Base-by-base conservation (phyloP, 345 rosid genomes). In the Populus simonii region DNA sequence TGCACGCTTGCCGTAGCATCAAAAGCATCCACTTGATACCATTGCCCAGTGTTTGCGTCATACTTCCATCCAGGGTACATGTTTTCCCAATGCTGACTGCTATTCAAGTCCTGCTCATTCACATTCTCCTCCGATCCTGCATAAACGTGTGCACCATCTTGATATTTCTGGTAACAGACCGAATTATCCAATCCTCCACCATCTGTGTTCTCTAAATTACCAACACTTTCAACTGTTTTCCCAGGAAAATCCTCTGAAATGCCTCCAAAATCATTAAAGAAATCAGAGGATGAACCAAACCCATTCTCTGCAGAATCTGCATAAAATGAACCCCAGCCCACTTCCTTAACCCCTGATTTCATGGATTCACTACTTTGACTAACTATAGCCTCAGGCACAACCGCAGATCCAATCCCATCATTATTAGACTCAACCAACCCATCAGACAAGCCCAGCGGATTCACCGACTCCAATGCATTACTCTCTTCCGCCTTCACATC, bases 31-130 rank as follows among this genome's bases (percentile, higher is more conserved):
- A 89, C 83, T 74, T 90, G 94, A 85, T 89, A 92, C 98, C 99
- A 96, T 73, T 88, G 94, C 74, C 89, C 96, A 41, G 92, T 88
- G 79, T 71, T 89, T 57, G 80, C 83, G 80, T 96, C 97, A 82
- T 78, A 89, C 77, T 81, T 86, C 99, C 99, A 96, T 20, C 99
- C 99, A 1, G 99, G 97, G 86, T 92, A 96, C 80, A 87, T 71
- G 83, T 82, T 84, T 79, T 94, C 98, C 97, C 96, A 96, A 67
- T 87, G 80, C 76, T 89, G 91, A 79, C 78, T 88, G 74, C 83
- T 84, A 83, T 80, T 85, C 68, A 85, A 41, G 78, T 85, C 92
- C 80, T 88, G 90, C 71, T 76, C 89, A 80, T 82, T 85, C 67
- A 77, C 86, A 76, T 65, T 84, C 65, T 80, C 84, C 62, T 57